These are phyloP conservation scores for Dorcoceras hygrometricum DNA, from an alignment of 257 asterid genomes.

Conservation along the genomic window DNA sequence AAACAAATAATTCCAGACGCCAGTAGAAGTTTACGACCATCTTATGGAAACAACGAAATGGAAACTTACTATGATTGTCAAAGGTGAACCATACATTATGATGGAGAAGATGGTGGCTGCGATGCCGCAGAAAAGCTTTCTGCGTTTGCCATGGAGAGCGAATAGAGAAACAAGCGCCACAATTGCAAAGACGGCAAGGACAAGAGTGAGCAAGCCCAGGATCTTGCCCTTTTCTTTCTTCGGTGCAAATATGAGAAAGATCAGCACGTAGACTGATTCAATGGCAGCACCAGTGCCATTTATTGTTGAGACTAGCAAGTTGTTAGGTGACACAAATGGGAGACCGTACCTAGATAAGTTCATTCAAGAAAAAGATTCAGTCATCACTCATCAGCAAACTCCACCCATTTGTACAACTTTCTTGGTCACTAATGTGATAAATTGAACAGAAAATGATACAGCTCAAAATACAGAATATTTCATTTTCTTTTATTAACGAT, in stretches of 20 bases:
- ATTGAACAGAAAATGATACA: too few species aligned
- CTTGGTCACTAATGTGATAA: neutral
- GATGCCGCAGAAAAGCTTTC: constrained; percentile 67
- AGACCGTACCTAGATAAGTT: constrained; percentile 66
- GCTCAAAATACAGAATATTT: too few species aligned
- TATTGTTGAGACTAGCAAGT: constrained; percentile 62
- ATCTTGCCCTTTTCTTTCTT: constrained; percentile 61
- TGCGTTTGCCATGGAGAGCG: constrained; percentile 54
- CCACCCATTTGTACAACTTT: neutral
- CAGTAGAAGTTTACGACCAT: neutral
- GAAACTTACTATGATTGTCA: constrained; percentile 62
- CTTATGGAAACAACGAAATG: neutral
- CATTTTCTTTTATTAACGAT: too few species aligned
- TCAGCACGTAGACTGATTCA: constrained; percentile 50
- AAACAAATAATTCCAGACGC: neutral
- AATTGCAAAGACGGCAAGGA: constrained; percentile 41
- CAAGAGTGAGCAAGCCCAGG: constrained; percentile 39
- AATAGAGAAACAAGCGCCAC: constrained; percentile 55
- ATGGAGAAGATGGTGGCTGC: constrained; percentile 80
- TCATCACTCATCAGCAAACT: neutral
- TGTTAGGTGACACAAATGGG: constrained; percentile 89
- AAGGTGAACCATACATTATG: constrained; percentile 81
- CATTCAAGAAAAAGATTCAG: constrained; percentile 10
- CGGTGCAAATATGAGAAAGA: constrained; percentile 54
- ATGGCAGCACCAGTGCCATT: constrained; percentile 73